Evolutionary conservation across 2,329 filamentous ascomycete species (phyloP), one percentile per base, ranked within the genome.

Genomic region (Diaporthe citrichinensis): DNA sequence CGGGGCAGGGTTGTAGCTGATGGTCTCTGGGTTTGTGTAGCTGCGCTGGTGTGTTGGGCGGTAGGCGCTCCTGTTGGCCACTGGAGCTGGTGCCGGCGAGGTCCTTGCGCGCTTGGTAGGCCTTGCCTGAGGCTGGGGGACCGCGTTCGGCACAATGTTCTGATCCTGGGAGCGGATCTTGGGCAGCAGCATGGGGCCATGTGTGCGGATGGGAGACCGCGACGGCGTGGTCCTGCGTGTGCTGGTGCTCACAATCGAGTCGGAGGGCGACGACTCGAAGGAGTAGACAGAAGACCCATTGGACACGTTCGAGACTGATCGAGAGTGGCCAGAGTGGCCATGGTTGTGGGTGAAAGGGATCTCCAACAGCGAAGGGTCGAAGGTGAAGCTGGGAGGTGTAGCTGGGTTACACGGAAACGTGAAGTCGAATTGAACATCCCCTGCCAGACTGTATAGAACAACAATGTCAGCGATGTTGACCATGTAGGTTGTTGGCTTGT

Each of bases 131-230:
- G 76, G 61, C 51, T 77, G 73, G 12, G 76, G 62, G 8, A 69
- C 76, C 57, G 86, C 87, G 53, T 87, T 86, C 55, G 90, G 90
- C 78, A 92, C 91, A 77, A 95, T 90, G 77, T 93, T 89, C 84
- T 96, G 94, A 85, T 98, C 95, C 85, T 97, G 95, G 55, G 91
- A 91, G 77, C 95, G 91, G 86, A 97, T 96, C 89, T 95, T 97
- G 81, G 95, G 95, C 44, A 98, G 88, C 76, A 98, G 87, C 67
- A 95, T 87, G 71, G 95, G 94, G 71, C 95, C 94, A 85, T 95
- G 93, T 77, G 95, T 93, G 77, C 92, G 90, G 79, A 96, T 90
- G 76, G 94, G 94, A 46, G 94, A 94, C 78, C 88, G 86, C 55
- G 88, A 86, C 53, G 94, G 94, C 17, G 94, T 95, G 72, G 92